Percentiles rank a stretch among this genome's conserved stretches.
These are phyloP conservation scores for Colletotrichum salicis DNA, from an alignment of 2,329 filamentous ascomycete species.

Conservation along the genomic window DNA sequence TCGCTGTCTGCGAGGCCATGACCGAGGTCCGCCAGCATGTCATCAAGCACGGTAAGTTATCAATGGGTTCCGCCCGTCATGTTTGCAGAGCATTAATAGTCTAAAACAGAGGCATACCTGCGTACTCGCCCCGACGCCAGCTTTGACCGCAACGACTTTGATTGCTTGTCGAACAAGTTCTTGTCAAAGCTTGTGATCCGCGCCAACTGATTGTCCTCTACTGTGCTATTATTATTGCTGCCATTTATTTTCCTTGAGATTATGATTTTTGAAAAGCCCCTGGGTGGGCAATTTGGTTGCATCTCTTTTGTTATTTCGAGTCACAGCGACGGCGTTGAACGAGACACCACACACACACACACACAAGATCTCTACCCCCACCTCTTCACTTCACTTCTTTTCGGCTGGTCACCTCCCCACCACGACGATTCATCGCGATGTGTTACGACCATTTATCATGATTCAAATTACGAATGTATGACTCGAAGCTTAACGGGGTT, in stretches of 20 bases:
- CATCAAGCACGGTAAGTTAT: slow-evolving; percentile 86
- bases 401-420: slow-evolving; percentile 36
- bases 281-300: slow-evolving; percentile 18
- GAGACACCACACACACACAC: slow-evolving; percentile 34
- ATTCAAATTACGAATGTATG: slow-evolving; percentile 39
- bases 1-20: slow-evolving; percentile 93
- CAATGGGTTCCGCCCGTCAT: not conserved
- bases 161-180: slow-evolving; percentile 97
- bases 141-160: slow-evolving; percentile 93
- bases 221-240: slow-evolving; percentile 33
- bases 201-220: slow-evolving; percentile 72
- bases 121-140: slow-evolving; percentile 80
- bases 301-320: slow-evolving; percentile 36
- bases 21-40: slow-evolving; percentile 95
- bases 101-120: slow-evolving; percentile 80
- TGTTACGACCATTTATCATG: slow-evolving; percentile 38
- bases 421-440: slow-evolving; percentile 35
- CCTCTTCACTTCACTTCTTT: slow-evolving; percentile 32
- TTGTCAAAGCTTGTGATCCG: slow-evolving; percentile 95
- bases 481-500: slow-evolving; percentile 29
- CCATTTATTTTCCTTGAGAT: slow-evolving; percentile 24
- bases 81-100: slow-evolving; percentile 50
- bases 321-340: slow-evolving; percentile 38
- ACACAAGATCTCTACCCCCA: slow-evolving; percentile 4
- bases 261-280: slow-evolving; percentile 20